Evolutionary conservation across 148 eudicot species (phyloP).

Genomic region (Suaeda aralocaspica): DNA sequence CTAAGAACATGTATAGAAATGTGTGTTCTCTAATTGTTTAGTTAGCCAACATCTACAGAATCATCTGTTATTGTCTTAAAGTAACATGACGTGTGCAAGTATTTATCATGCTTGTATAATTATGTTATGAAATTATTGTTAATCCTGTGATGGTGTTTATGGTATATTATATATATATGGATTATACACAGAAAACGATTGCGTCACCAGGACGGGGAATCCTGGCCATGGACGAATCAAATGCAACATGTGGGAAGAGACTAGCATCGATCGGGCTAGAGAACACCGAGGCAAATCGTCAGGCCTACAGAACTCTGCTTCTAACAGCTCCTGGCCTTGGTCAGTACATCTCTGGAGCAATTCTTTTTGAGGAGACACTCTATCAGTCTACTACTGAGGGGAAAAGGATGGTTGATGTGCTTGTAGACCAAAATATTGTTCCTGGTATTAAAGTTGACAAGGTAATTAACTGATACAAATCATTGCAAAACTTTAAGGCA

Average conservation of each 20-base stretch:
- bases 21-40: no score
- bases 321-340: slow-evolving; percentile 71
- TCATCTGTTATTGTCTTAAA: no score
- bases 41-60: no score
- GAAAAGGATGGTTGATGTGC: slow-evolving; percentile 79
- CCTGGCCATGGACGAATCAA: slow-evolving; percentile 91
- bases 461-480: no score
- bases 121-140: no score
- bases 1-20: no score
- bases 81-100: no score
- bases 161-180: no score
- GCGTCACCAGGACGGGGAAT: slow-evolving; percentile 93
- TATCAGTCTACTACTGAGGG: slow-evolving; percentile 80
- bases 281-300: slow-evolving; percentile 94
- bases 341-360: slow-evolving; percentile 79
- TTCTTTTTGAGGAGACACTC: slow-evolving; percentile 91
- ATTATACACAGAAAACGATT: slow-evolving; percentile 53
- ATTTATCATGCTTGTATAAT: no score
- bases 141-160: no score
- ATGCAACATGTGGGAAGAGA: slow-evolving; percentile 89
- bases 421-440: slow-evolving; percentile 60
- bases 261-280: slow-evolving; percentile 83
- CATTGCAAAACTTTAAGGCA: no score
- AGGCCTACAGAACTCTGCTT: slow-evolving; percentile 79
- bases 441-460: slow-evolving; percentile 94